A percentile compares a stretch with the other conserved stretches of the same genome.
Conservation (phyloP, 352 stramenopile species). For the Pilasporangium apinafurcum region DNA sequence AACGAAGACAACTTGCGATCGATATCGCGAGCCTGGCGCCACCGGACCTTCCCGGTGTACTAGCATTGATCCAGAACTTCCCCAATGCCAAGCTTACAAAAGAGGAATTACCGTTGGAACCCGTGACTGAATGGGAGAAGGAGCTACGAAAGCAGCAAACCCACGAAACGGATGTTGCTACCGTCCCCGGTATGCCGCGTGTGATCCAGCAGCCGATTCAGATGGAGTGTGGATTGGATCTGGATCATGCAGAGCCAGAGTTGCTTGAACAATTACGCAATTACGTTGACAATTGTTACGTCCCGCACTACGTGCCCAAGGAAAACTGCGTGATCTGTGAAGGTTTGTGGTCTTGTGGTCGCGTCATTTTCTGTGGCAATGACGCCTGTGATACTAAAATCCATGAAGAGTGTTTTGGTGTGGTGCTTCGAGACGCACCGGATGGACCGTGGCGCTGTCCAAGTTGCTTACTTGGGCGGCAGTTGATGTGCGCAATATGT, state of each 20-base stretch:
- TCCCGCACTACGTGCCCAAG: constrained; percentile 63
- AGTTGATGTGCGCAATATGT: constrained; percentile 67
- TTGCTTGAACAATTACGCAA: constrained; percentile 51
- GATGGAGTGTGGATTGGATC: constrained; percentile 50
- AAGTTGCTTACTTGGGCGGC: constrained; percentile 64
- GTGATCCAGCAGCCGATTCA: constrained; percentile 19
- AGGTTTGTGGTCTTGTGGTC: constrained; percentile 73
- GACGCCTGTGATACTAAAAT: constrained; percentile 57
- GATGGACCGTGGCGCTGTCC: constrained; percentile 71
- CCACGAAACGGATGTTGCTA: constrained; percentile 3
- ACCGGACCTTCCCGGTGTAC: constrained; percentile 53
- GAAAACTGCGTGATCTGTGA: constrained; percentile 80
- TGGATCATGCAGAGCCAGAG: constrained; percentile 47
- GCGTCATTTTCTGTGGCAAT: constrained; percentile 60
- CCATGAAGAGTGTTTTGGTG: constrained; percentile 82
- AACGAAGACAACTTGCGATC: constrained; percentile 45
- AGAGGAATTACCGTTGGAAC: constrained; percentile 16
- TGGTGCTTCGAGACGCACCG: constrained; percentile 40
- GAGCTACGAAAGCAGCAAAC: not conserved
- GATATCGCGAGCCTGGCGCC: constrained; percentile 70
- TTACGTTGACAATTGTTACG: constrained; percentile 77
- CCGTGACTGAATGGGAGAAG: constrained; percentile 14
- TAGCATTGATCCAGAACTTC: constrained; percentile 53
- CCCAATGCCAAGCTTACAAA: constrained; percentile 10
- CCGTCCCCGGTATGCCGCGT: constrained; percentile 12